Base-by-base conservation (phyloP, 768 basidiomycete species). In the Mycena filopes region DNA sequence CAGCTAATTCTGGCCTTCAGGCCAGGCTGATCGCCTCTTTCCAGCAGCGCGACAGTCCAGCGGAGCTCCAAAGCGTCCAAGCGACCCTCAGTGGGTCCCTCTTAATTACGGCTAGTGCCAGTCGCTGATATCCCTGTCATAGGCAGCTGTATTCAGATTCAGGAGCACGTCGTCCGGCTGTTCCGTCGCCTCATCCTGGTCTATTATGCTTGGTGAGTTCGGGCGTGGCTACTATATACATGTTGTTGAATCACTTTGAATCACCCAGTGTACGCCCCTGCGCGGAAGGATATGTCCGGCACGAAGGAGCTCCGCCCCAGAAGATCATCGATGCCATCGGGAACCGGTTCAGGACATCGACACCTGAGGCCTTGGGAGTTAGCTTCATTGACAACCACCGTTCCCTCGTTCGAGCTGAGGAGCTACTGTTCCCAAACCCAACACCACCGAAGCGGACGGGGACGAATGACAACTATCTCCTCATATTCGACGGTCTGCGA, bases 321-420 rank as follows among this genome's bases (percentile, higher is more conserved):
- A 42, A 56, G 10, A 56, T 56, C 42, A 29, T 28, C 21, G 55
- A 56, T 15, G 55, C 42, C 15, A 25, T 56, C 20, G 55, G 55
- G 28, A 45, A 45, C 20, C 11, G 55, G 28, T 56, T 45, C 20
- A 21, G 43, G 42, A 41, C 41, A 11, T 55, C 43, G 28, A 43
- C 20, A 31, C 55, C 55, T 31, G 29, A 55, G 42, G 41, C 43
- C 13, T 6, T 16, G 13, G 16, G 9, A 41, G 2, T 38, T 36
- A 10, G 9, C 29, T 55, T 43, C 55, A n/a, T 45, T 28, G 21
- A 23, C 42, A 12, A 45, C 42, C 41, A 28, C 20, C 20, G 25
- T 18, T 6, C 51, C 5, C 50, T 54, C 16, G 51, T 54, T 18
- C 25, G 11, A 25, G 40, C 28, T 21, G 51, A 54, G 36, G 16